Evolutionary conservation across 1,139 yeast species (phyloP).

Genomic region (Blastobotrys indianensis): DNA sequence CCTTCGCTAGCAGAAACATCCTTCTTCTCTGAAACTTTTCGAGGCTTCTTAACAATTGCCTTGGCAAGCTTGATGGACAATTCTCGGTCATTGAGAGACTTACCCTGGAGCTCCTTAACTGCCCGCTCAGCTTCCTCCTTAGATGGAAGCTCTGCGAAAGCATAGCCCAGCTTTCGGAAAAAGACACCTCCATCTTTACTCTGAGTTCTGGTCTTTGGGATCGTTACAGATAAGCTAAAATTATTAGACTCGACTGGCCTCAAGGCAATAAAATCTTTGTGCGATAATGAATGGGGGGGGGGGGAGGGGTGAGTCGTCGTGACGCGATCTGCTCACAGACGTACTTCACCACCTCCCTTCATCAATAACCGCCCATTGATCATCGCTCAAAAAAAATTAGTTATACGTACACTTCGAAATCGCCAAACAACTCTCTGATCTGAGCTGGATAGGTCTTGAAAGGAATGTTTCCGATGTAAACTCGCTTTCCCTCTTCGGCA

Average conservation of each 20-base stretch:
- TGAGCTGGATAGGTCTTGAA: slow-evolving; percentile 25
- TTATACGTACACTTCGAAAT: slow-evolving; percentile 31
- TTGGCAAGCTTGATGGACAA: slow-evolving; percentile 48
- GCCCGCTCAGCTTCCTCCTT: slow-evolving; percentile 46
- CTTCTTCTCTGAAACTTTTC: slow-evolving; percentile 11
- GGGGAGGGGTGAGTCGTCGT: not conserved
- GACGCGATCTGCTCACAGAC: too few species aligned
- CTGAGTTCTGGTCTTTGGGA: slow-evolving; percentile 18
- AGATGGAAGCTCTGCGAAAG: slow-evolving; percentile 55
- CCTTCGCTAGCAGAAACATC: slow-evolving; percentile 1
- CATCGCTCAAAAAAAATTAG: not conserved
- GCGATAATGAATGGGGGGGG: not conserved
- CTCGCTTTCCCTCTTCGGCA: slow-evolving; percentile 18
- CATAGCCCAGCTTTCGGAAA: slow-evolving; percentile 49
- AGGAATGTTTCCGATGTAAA: slow-evolving; percentile 33
- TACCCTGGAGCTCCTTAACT: slow-evolving; percentile 43
- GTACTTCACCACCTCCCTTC: not conserved
- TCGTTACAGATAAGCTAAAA: slow-evolving; percentile 6
- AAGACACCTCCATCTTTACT: slow-evolving; percentile 16
- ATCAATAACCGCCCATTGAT: not conserved
- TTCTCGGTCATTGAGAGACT: slow-evolving; percentile 43
- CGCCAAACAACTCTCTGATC: slow-evolving; percentile 25
- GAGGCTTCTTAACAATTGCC: slow-evolving; percentile 18
- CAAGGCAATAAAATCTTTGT: not conserved
- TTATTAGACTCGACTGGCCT: not conserved